These are phyloP conservation scores for Acanthamoeba triangularis DNA, from an alignment of 208 protist genomes.

Conservation along the genomic window DNA sequence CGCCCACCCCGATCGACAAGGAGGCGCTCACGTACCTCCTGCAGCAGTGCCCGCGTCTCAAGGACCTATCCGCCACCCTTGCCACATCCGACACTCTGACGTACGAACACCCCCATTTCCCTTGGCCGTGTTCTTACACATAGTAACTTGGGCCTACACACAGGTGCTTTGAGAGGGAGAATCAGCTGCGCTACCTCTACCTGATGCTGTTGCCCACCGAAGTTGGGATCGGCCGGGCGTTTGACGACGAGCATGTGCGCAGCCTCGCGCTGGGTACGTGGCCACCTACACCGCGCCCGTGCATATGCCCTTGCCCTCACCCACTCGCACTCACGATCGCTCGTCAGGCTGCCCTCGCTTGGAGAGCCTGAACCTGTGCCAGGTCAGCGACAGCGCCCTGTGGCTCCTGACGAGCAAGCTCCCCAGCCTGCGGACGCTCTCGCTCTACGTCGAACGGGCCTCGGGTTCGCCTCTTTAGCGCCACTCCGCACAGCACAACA, in stretches of 20 bases:
- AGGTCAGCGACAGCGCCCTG: not conserved
- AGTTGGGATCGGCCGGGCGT: not conserved
- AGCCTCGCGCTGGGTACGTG: not conserved
- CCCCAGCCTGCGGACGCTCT: not conserved
- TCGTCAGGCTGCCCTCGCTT: not conserved
- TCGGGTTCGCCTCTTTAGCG: not conserved
- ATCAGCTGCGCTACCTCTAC: not conserved
- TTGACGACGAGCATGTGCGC: not conserved
- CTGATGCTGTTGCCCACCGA: not conserved
- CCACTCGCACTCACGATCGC: not conserved
- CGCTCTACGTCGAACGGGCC: not conserved
- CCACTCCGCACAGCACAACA: not conserved
- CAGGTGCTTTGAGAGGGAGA: slow-evolving; percentile 16
- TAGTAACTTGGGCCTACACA: not conserved
- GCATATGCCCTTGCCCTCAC: not conserved
- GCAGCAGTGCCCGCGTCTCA: not conserved
- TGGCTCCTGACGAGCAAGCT: not conserved
- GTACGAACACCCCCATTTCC: not conserved
- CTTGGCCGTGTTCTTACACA: too few species aligned
- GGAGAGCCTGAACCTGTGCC: not conserved
- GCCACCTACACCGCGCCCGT: not conserved
- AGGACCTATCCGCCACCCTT: not conserved
- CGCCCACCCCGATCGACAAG: not conserved
- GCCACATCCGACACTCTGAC: not conserved
- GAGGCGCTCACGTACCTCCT: not conserved